Evolutionary conservation across 2,329 filamentous ascomycete species (phyloP), one percentile per base, ranked within the genome.

Genomic region (Aspergillus sp.): DNA sequence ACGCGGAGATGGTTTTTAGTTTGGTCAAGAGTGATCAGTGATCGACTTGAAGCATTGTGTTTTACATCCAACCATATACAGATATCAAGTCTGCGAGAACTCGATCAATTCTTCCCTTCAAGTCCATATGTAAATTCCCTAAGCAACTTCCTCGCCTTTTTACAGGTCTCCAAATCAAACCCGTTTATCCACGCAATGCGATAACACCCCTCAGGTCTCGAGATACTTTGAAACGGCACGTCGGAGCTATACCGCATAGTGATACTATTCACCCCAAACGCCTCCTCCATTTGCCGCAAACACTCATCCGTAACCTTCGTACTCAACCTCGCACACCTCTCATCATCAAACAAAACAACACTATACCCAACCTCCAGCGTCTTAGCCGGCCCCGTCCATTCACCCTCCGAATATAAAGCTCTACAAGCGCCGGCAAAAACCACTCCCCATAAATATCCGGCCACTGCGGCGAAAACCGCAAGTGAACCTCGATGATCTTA

Each of bases 1-100:
- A 69, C 25, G 68, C 72, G 7, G 62, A 61, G 53, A 66, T 66
- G 62, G 63, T 65, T n/a, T 70, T 71, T 61, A 59, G 56, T 13
- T 41, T 67, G 41, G 58, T 53, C 35, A 63, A 49, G 7, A n/a
- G 10, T 39, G 13, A 5, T 10, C 25, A 12, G 25, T 30, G 9
- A 30, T 30, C 25, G 2, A 30, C 10, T 30, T 30, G 9, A 30
- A 30, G 9, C 9, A 12, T 30, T 30, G 25, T 30, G 10, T 10
- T 30, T 10, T 30, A 12, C 10, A 30, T 30, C 25, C 10, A 30
- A 12, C 25, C 4, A 30, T 30, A 12, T 12, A 30, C 25, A 12
- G 25, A 12, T 30, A 12, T 30, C 25, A 30, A 30, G 25, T 30
- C 25, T 10, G 25, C 25, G 25, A 27, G 25, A 10, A 27, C 9